phyloP scores from a whole-genome alignment of 2,329 filamentous ascomycete genomes.

The Penicillium concentricum region DNA sequence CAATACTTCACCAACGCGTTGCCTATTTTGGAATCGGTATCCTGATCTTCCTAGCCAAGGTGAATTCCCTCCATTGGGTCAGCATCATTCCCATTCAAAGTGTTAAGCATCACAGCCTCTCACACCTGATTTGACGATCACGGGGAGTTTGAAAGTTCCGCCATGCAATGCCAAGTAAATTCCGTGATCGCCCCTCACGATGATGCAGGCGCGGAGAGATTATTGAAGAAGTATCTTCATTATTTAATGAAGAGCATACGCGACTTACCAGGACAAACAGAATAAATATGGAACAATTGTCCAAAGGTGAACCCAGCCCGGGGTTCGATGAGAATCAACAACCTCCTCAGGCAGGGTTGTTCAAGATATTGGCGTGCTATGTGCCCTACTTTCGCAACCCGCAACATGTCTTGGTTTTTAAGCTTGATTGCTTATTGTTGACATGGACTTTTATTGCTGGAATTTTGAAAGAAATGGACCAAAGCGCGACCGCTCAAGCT shows the following conservation, averaged over 20 bases:
- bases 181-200: slow-evolving; percentile 7
- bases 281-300: background rate
- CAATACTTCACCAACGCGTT: too few relatives aligned
- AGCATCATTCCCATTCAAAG: background rate
- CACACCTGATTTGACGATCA: background rate
- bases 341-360: background rate
- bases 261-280: background rate
- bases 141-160: background rate
- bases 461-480: slow-evolving; percentile 7
- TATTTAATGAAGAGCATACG: background rate
- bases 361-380: background rate
- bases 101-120: background rate
- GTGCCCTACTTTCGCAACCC: slow-evolving; percentile 6
- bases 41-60: too few relatives aligned
- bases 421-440: slow-evolving; percentile 3
- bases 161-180: background rate
- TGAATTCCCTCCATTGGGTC: too few relatives aligned
- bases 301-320: background rate
- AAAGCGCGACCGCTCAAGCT: slow-evolving; percentile 5
- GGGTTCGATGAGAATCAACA: background rate
- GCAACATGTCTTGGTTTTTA: slow-evolving; percentile 6
- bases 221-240: background rate
- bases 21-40: too few relatives aligned
- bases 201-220: background rate
- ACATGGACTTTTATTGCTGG: slow-evolving; percentile 9